Percentiles rank a stretch among this genome's conserved stretches.
phyloP scores from a whole-genome alignment of 116 monocot genomes.

The Zostera marina region DNA sequence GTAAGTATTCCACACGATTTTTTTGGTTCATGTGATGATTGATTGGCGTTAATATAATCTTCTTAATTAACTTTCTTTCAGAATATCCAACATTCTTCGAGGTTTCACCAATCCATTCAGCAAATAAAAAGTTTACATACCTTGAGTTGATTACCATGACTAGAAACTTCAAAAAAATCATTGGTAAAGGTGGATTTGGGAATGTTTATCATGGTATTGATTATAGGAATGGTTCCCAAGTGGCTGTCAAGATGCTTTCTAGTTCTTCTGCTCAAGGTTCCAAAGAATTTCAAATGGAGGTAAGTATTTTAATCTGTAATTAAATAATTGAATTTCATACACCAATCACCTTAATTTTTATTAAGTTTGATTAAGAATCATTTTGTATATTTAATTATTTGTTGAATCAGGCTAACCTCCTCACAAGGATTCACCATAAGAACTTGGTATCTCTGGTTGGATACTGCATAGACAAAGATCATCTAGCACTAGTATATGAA shows the following conservation, averaged over 20 bases:
- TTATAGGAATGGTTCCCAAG: slow-evolving; percentile 16
- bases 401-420: slow-evolving; percentile 28
- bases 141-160: slow-evolving; percentile 11
- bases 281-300: slow-evolving; percentile 36
- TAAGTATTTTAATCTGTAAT: slow-evolving; percentile 3
- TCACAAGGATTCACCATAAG: slow-evolving; percentile 38
- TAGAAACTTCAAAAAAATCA: slow-evolving; percentile 13
- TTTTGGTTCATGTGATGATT: too few relatives aligned
- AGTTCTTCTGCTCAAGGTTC: slow-evolving; percentile 19
- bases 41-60: too few relatives aligned
- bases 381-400: neutral
- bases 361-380: neutral
- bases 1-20: too few relatives aligned
- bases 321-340: neutral
- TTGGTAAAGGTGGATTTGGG: slow-evolving; percentile 44
- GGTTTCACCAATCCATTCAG: neutral
- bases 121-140: neutral
- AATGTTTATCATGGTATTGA: slow-evolving; percentile 20
- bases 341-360: neutral
- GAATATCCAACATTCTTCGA: neutral
- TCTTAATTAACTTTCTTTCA: too few relatives aligned
- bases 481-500: slow-evolving; percentile 27
- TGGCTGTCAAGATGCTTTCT: slow-evolving; percentile 33
- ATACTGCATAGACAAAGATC: slow-evolving; percentile 25
- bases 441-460: slow-evolving; percentile 40